Percentiles rank a stretch among this genome's conserved stretches.
These are phyloP conservation scores for Pyricularia sp. DNA, from an alignment of 2,329 filamentous ascomycete species.

Conservation along the genomic window DNA sequence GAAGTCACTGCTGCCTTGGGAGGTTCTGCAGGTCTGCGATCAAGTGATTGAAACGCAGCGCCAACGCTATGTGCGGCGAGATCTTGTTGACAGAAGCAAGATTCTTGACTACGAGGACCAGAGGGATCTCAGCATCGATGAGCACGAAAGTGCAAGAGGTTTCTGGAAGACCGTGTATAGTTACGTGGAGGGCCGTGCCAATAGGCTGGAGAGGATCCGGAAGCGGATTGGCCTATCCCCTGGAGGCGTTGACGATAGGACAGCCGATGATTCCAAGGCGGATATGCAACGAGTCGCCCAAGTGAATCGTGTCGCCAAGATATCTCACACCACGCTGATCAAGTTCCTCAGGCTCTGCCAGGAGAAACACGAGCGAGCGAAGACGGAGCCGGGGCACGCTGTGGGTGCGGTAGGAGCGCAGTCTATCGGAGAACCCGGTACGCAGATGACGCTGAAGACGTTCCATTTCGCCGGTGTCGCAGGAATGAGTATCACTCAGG, in stretches of 20 bases:
- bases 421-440: slow-evolving; percentile 95
- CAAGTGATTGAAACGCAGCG: slow-evolving; percentile 56
- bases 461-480: slow-evolving; percentile 99
- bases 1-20: slow-evolving; percentile 55
- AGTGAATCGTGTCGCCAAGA: slow-evolving; percentile 66
- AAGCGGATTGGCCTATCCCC: slow-evolving; percentile 31
- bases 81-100: slow-evolving; percentile 45
- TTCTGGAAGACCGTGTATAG: slow-evolving; percentile 69
- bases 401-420: slow-evolving; percentile 94
- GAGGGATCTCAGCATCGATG: slow-evolving; percentile 57
- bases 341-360: slow-evolving; percentile 73
- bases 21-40: slow-evolving; percentile 58
- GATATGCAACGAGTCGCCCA: slow-evolving; percentile 23
- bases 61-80: slow-evolving; percentile 45
- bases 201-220: slow-evolving; percentile 44
- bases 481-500: slow-evolving; percentile 97
- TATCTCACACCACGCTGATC: slow-evolving; percentile 60
- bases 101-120: slow-evolving; percentile 55
- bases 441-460: slow-evolving; percentile 98
- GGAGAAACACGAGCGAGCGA: slow-evolving; percentile 79
- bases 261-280: slow-evolving; percentile 17
- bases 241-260: neutral
- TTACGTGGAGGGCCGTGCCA: slow-evolving; percentile 52
- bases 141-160: slow-evolving; percentile 67
- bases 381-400: slow-evolving; percentile 87